Conservation (phyloP, 495 filamentous ascomycete genomes). For the Tuber borchii region DNA sequence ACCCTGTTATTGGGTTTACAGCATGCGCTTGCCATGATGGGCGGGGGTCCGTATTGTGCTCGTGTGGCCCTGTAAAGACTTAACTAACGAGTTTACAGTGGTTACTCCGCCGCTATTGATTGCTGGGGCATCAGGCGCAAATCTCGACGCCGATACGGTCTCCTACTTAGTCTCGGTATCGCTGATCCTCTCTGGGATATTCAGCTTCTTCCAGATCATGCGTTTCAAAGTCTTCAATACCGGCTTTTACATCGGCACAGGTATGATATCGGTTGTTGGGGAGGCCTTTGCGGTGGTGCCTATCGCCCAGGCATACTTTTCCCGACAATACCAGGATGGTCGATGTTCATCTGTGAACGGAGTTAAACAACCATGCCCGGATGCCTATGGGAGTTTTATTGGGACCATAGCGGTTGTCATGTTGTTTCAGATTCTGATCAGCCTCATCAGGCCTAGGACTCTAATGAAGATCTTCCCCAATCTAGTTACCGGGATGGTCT, state of each 20-base stretch:
- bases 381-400: constrained; percentile 44
- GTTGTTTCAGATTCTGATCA: constrained; percentile 44
- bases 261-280: constrained; percentile 44
- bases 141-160: constrained; percentile 40
- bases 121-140: constrained; percentile 43
- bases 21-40: constrained; percentile 44
- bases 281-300: constrained; percentile 45
- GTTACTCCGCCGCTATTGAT: constrained; percentile 45
- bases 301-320: constrained; percentile 44
- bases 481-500: constrained; percentile 44
- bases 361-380: constrained; percentile 42
- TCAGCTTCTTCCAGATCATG: constrained; percentile 44
- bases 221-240: constrained; percentile 44
- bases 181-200: constrained; percentile 45
- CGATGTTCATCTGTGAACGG: constrained; percentile 39
- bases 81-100: constrained; percentile 37
- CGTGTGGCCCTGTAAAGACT: neutral
- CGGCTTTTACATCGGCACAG: constrained; percentile 45
- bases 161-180: constrained; percentile 45
- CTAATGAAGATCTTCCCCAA: constrained; percentile 45
- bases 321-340: constrained; percentile 42
- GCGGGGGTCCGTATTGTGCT: constrained; percentile 31
- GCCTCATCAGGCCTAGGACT: constrained; percentile 42
- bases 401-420: constrained; percentile 46
- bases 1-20: constrained; percentile 44